Evolutionary conservation across 257 asterid genomes (phyloP).

Genomic region (Gentiana dahurica): DNA sequence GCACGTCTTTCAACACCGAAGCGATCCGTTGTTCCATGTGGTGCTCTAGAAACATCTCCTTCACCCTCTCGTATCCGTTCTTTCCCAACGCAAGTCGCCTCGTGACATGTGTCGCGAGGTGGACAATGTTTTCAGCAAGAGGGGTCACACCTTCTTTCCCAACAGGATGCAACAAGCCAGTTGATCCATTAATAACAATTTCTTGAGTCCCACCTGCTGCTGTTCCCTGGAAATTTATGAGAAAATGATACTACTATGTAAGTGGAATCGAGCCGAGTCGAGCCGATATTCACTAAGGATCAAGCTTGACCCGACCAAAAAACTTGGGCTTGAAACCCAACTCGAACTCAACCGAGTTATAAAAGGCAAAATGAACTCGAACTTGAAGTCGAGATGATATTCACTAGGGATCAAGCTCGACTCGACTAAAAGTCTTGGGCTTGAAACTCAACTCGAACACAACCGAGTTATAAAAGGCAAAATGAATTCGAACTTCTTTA

Average conservation of each 20-base stretch:
- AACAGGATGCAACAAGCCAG: slow-evolving; percentile 78
- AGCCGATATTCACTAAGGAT: too few relatives aligned
- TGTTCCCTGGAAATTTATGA: slow-evolving; percentile 50
- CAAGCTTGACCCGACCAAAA: too few relatives aligned
- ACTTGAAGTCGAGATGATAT: too few relatives aligned
- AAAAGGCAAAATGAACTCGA: background rate
- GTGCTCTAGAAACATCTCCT: slow-evolving; percentile 64
- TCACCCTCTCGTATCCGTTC: slow-evolving; percentile 57
- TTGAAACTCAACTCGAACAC: too few relatives aligned
- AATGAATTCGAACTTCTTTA: too few relatives aligned
- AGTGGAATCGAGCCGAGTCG: too few relatives aligned
- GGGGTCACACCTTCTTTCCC: slow-evolving; percentile 80
- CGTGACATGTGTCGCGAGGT: slow-evolving; percentile 55
- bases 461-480: too few relatives aligned
- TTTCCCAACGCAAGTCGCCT: slow-evolving; percentile 65
- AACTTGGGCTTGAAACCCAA: too few relatives aligned
- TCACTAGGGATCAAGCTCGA: too few relatives aligned
- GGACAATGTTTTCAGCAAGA: slow-evolving; percentile 62
- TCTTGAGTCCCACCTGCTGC: slow-evolving; percentile 97
- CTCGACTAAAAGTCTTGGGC: too few relatives aligned
- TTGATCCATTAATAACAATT: slow-evolving; percentile 84
- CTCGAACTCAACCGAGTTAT: background rate
- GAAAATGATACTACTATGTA: too few relatives aligned
- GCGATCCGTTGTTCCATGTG: slow-evolving; percentile 87
- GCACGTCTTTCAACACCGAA: slow-evolving; percentile 52